Evolutionary conservation across 2,329 filamentous ascomycete genomes (phyloP).

Genomic region (Pestalotiopsis sp.): DNA sequence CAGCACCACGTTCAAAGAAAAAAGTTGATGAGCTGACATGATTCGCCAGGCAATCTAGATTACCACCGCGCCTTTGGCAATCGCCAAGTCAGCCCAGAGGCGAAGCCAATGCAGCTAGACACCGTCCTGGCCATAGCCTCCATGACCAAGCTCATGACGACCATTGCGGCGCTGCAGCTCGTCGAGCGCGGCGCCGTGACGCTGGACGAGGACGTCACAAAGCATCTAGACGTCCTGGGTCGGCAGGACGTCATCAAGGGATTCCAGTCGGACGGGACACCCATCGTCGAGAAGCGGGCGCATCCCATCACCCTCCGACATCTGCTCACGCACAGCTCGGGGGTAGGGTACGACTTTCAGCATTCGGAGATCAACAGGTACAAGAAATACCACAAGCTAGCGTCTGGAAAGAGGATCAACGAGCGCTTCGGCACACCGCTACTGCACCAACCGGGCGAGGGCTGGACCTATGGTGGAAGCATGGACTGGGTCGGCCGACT

Average conservation of each 20-base stretch:
- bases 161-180: slow-evolving; percentile 47
- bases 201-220: slow-evolving; percentile 47
- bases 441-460: slow-evolving; percentile 45
- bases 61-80: slow-evolving; percentile 18
- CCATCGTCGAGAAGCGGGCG: slow-evolving; percentile 28
- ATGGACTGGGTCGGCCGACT: slow-evolving; percentile 44
- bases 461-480: slow-evolving; percentile 43
- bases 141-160: slow-evolving; percentile 46
- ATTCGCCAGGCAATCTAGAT: slow-evolving; percentile 17
- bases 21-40: neutral
- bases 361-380: slow-evolving; percentile 10
- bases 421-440: slow-evolving; percentile 39
- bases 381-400: neutral
- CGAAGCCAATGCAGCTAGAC: slow-evolving; percentile 21
- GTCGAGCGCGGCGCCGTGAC: slow-evolving; percentile 47
- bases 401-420: slow-evolving; percentile 14
- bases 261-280: slow-evolving; percentile 38
- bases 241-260: slow-evolving; percentile 44
- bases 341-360: slow-evolving; percentile 42
- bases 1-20: neutral
- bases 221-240: slow-evolving; percentile 45
- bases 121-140: slow-evolving; percentile 37
- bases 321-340: slow-evolving; percentile 50
- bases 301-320: slow-evolving; percentile 46
- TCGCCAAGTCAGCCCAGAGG: slow-evolving; percentile 9